Evolutionary conservation across 805 yeast species (phyloP).

Genomic region (Candida tammaniensis): DNA sequence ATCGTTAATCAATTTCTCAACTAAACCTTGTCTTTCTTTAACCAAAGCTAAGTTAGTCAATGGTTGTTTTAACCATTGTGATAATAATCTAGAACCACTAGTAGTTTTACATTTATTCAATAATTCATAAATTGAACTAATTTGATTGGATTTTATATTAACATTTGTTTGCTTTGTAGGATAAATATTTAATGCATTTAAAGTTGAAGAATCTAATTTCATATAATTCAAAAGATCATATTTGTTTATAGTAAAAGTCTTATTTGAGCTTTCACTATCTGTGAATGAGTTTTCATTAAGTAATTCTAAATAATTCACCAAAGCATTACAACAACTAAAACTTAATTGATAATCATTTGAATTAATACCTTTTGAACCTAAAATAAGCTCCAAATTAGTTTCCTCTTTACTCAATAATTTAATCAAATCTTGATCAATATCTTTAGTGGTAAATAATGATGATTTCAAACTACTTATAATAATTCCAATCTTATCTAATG

Average conservation of each 20-base stretch:
- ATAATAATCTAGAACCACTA: conserved; percentile 83
- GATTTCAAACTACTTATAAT: conserved; percentile 60
- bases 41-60: conserved; percentile 64
- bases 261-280: conserved; percentile 41
- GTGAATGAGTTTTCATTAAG: no score
- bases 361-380: conserved; percentile 54
- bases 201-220: conserved; percentile 89
- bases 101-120: conserved; percentile 84
- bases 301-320: conserved; percentile 65
- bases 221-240: conserved; percentile 78
- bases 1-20: conserved; percentile 71
- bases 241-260: conserved; percentile 53
- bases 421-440: conserved; percentile 74
- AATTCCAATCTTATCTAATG: conserved; percentile 71
- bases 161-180: conserved; percentile 41
- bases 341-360: conserved; percentile 48
- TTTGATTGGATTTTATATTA: conserved; percentile 20
- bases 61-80: conserved; percentile 97
- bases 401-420: conserved; percentile 49
- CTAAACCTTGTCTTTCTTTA: conserved; percentile 66
- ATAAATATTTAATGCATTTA: conserved; percentile 82
- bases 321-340: conserved; percentile 62
- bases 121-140: conserved; percentile 69
- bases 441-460: conserved; percentile 58
- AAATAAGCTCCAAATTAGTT: conserved; percentile 38